Evolutionary conservation across 2,329 filamentous ascomycete species (phyloP).

Genomic region (Rosellinia necatrix): DNA sequence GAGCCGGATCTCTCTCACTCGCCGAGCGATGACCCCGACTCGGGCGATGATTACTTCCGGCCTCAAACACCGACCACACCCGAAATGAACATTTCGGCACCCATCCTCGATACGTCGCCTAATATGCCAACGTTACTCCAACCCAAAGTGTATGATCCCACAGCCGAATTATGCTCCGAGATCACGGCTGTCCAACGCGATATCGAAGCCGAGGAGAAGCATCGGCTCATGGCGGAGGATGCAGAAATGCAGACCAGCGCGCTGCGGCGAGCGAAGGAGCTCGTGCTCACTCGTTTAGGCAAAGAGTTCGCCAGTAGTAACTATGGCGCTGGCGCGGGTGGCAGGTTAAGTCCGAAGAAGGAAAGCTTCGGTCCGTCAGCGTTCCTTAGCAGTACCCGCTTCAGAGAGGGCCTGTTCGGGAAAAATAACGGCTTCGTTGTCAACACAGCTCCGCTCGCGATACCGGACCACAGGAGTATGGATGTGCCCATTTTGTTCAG

Average conservation of each 20-base stretch:
- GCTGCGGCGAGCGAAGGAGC: slow-evolving; percentile 62
- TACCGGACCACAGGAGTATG: slow-evolving; percentile 48
- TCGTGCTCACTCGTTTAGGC: slow-evolving; percentile 62
- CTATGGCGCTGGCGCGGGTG: slow-evolving; percentile 36
- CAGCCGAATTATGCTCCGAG: slow-evolving; percentile 47
- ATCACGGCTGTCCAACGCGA: slow-evolving; percentile 64
- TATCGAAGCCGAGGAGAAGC: slow-evolving; percentile 59
- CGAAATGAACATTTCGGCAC: slow-evolving; percentile 50
- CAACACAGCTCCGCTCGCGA: slow-evolving; percentile 17
- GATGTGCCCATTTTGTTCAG: slow-evolving; percentile 67
- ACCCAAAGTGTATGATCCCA: slow-evolving; percentile 61
- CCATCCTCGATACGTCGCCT: slow-evolving; percentile 54
- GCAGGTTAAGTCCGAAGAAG: slow-evolving; percentile 36
- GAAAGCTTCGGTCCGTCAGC: slow-evolving; percentile 39
- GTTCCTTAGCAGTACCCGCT: slow-evolving; percentile 44
- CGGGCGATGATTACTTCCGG: slow-evolving; percentile 40
- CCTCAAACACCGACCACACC: slow-evolving; percentile 37
- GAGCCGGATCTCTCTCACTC: slow-evolving; percentile 41
- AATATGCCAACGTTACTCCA: slow-evolving; percentile 56
- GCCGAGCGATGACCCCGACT: slow-evolving; percentile 38
- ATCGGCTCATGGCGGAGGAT: slow-evolving; percentile 62
- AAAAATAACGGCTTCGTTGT: slow-evolving; percentile 24
- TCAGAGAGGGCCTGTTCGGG: slow-evolving; percentile 51
- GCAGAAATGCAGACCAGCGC: slow-evolving; percentile 58
- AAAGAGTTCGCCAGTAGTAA: slow-evolving; percentile 51